phyloP scores from a whole-genome alignment of 108 stramenopile species.

The Nitzschia putrida region DNA sequence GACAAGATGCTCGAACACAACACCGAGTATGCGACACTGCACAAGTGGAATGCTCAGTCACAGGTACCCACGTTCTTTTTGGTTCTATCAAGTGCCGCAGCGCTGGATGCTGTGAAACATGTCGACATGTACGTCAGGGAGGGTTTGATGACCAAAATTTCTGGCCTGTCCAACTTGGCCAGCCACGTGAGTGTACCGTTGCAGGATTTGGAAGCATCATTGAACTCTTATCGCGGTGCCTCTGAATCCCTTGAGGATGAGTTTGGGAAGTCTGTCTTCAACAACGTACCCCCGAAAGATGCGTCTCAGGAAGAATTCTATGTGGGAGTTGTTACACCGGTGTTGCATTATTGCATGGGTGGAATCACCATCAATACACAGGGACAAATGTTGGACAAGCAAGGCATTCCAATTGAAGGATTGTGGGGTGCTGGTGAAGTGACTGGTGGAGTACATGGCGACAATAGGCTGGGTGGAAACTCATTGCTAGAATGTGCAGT shows the following conservation, averaged over 20 bases:
- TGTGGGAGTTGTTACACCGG: constrained; percentile 63
- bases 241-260: constrained; percentile 33
- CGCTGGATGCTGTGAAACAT: constrained; percentile 64
- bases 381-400: constrained; percentile 60
- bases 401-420: constrained; percentile 49
- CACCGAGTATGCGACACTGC: neutral
- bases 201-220: constrained; percentile 38
- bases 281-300: constrained; percentile 23
- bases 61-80: constrained; percentile 63
- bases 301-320: constrained; percentile 44
- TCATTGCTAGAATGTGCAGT: constrained; percentile 89
- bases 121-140: constrained; percentile 66
- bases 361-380: constrained; percentile 74
- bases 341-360: constrained; percentile 93
- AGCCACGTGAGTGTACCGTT: constrained; percentile 49
- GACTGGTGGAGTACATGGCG: constrained; percentile 79
- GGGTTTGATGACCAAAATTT: constrained; percentile 54
- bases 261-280: constrained; percentile 62
- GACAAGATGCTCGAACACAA: constrained; percentile 73
- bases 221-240: constrained; percentile 57
- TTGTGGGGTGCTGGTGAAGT: constrained; percentile 80
- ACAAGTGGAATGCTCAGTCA: constrained; percentile 37
- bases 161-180: constrained; percentile 55
- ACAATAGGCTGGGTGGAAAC: constrained; percentile 86
- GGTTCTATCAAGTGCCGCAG: constrained; percentile 60